phyloP scores from a whole-genome alignment of 2,329 filamentous ascomycete species.

The Colletotrichum simmondsii region DNA sequence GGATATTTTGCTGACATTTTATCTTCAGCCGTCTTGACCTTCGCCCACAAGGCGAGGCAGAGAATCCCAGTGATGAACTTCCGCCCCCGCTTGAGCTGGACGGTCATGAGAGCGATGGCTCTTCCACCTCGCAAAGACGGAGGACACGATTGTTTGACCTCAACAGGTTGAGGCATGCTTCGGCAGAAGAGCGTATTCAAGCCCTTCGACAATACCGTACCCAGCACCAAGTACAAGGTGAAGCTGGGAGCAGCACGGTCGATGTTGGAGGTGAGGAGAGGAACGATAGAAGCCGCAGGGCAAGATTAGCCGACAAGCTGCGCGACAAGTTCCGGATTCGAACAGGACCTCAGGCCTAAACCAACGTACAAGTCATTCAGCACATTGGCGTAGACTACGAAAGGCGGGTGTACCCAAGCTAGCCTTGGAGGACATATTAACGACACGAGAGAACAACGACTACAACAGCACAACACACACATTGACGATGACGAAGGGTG shows the following conservation, averaged over 20 bases:
- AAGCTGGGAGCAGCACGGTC: not conserved
- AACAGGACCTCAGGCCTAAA: constrained; percentile 53
- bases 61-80: constrained; percentile 41
- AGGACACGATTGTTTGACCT: constrained; percentile 68
- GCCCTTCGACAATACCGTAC: constrained; percentile 62
- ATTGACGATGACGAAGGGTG: not conserved
- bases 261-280: constrained; percentile 44
- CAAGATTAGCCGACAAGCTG: constrained; percentile 59
- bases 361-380: not conserved
- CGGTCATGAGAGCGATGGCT: constrained; percentile 46
- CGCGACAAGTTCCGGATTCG: constrained; percentile 65
- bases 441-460: constrained; percentile 1
- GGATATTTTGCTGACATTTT: constrained; percentile 34
- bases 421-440: not conserved
- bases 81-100: constrained; percentile 56
- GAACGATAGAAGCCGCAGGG: constrained; percentile 52
- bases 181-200: constrained; percentile 71
- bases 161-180: constrained; percentile 66
- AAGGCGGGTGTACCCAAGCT: no score
- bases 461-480: not conserved
- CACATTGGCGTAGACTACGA: not conserved
- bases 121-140: constrained; percentile 48
- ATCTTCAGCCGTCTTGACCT: constrained; percentile 64
- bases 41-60: constrained; percentile 47
- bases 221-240: constrained; percentile 45